Base-by-base conservation (phyloP, 1,139 yeast genomes). In the Diutina siamensis region DNA sequence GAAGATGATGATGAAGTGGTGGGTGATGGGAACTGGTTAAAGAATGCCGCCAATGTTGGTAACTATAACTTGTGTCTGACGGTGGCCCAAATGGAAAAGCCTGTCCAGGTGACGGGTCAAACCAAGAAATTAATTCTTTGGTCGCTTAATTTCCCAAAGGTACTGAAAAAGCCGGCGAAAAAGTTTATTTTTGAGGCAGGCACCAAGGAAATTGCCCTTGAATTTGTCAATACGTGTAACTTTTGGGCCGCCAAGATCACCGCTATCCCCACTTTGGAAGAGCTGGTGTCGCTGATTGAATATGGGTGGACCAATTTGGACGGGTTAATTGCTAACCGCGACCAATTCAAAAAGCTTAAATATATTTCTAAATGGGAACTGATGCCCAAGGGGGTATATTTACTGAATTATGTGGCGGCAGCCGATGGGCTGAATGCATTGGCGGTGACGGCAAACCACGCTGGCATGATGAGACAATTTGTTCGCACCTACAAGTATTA, bases 191-290 rank as follows among this genome's bases (percentile, higher is more conserved):
- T 75, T 53, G 75, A 69, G 55, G 74, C 94, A 0, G 86, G 87
- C 18, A 79, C 87, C 15, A 61, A 65, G 41, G 84, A 80, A 52
- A 74, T 78, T 50, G 94, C 95, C 0, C 66, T 71, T 45, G 86
- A 80, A 56, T 86, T 78, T 58, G 77, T 84, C 32, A 76, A 82
- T 53, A 75, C 92, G 2, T 81, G 94, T 62, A 87, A 87, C 61
- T 87, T 85, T 60, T 87, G 96, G 96, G 87, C 95, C 2, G 83
- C 94, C 2, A 73, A 92, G 52, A 76, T 83, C 34, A 82, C 94
- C 13, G 83, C 88, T 15, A 80, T 84, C 28, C 95, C 95, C n/a
- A 61, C 76, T 1, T 60, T 64, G 52, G 76, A 71, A 53, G 75
- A 71, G 53, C 65, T 85, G 48, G 76, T 85, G 12, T 75, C 88